A percentile compares a stretch with the other conserved stretches of the same genome.
Evolutionary conservation across 148 eudicot species (phyloP).

Genomic region (Chenopodium album): DNA sequence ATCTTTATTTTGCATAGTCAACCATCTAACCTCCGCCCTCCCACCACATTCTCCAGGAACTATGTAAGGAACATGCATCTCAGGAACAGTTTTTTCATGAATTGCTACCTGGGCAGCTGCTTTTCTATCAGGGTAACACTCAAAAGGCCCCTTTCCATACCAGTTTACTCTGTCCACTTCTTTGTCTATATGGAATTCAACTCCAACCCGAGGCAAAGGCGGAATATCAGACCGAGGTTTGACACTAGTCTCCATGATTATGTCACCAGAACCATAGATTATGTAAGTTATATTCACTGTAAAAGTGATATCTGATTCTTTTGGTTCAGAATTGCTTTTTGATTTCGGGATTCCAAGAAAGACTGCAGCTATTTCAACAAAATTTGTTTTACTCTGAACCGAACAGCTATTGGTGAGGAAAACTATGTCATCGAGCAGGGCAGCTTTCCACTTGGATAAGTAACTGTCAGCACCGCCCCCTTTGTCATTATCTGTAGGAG

Average conservation of each 20-base stretch:
- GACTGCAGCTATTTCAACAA: constrained; percentile 45
- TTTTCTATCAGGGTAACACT: constrained; percentile 94
- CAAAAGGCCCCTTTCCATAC: constrained; percentile 95
- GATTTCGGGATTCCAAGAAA: constrained; percentile 45
- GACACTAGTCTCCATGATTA: constrained; percentile 57
- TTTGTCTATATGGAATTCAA: constrained; percentile 79
- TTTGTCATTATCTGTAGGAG: constrained; percentile 95
- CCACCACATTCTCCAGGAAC: constrained; percentile 93
- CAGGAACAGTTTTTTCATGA: constrained; percentile 61
- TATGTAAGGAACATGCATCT: constrained; percentile 93
- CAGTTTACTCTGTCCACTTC: constrained; percentile 65
- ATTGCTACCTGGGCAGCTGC: constrained; percentile 77
- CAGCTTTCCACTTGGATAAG: constrained; percentile 72
- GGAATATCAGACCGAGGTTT: constrained; percentile 68
- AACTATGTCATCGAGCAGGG: constrained; percentile 54
- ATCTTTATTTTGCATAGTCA: constrained; percentile 58
- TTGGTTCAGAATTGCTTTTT: constrained; percentile 32
- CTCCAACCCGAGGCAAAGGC: constrained; percentile 84
- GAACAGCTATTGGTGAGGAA: constrained; percentile 51
- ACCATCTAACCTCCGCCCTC: constrained; percentile 95
- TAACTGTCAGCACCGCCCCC: constrained; percentile 75
- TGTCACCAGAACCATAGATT: constrained; percentile 83
- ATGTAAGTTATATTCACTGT: constrained; percentile 47
- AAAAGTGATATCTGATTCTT: constrained; percentile 40
- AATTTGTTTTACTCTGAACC: constrained; percentile 44